Evolutionary conservation across 2,329 filamentous ascomycete genomes (phyloP).

Genomic region (Alternaria dauci): DNA sequence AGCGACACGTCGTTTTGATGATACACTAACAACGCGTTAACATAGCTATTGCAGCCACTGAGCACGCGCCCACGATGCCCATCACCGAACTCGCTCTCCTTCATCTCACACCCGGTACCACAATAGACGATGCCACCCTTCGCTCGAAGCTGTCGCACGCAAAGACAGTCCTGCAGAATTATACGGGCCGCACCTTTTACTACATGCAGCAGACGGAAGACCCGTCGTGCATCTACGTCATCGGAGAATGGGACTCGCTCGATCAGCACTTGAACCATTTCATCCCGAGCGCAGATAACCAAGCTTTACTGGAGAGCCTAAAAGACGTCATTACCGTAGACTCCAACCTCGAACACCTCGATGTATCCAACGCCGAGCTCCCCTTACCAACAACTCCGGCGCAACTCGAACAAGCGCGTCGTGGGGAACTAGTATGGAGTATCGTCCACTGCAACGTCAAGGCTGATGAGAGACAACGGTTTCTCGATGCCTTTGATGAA

Average conservation of each 20-base stretch:
- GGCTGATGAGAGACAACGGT: constrained; percentile 29
- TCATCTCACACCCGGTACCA: constrained; percentile 41
- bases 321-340: constrained; percentile 51
- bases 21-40: not conserved
- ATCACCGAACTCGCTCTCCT: constrained; percentile 59
- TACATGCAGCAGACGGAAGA: constrained; percentile 57
- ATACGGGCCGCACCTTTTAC: constrained; percentile 49
- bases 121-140: constrained; percentile 30
- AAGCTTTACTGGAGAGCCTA: constrained; percentile 49
- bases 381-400: constrained; percentile 31
- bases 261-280: constrained; percentile 54
- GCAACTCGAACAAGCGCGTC: constrained; percentile 1
- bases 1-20: not conserved
- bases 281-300: constrained; percentile 55
- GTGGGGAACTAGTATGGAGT: constrained; percentile 30
- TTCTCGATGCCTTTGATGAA: constrained; percentile 37
- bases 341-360: constrained; percentile 53
- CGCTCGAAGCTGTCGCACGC: constrained; percentile 48
- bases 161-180: constrained; percentile 49
- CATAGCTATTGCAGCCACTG: not conserved
- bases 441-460: constrained; percentile 50
- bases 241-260: constrained; percentile 58
- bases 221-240: constrained; percentile 52
- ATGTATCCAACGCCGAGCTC: constrained; percentile 45
- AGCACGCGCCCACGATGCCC: constrained; percentile 38